Evolutionary conservation across 2,329 filamentous ascomycete genomes (phyloP), one percentile per base, ranked within the genome.

Genomic region (Fusarium drepaniforme): DNA sequence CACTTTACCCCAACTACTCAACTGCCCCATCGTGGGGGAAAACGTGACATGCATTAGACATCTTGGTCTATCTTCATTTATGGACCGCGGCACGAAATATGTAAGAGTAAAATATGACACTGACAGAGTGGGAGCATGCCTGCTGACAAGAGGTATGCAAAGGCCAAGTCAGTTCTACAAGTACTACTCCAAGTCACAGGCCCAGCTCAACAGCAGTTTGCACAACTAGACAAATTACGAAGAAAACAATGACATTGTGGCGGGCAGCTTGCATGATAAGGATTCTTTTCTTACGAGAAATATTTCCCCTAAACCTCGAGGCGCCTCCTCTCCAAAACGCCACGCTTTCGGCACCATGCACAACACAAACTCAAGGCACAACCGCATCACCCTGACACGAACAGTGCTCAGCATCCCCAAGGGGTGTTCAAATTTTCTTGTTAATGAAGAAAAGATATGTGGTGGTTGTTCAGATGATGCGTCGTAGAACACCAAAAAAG

Each of bases 401-500:
- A 49, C 4, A 49, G 1, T n/a, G 1, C 5, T 11, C 0, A 28
- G 5, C 12, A 18, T 3, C 8, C 9, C 18, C 16, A 51, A 16
- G 8, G 1, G 1, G 0, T 5, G 5, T 16, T 25, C 13, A 1
- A 3, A 0, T 25, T 25, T 53, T 3, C 18, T 53, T 3, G 6
- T 33, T 9, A 0, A 13, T 25, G 7, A 15, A 21, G 49, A 33
- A 33, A 33, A 1, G 12, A 12, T 3, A 12, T 0, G 6, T 13
- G 1, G 5, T 11, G 8, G 4, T 7, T 33, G 3, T 5, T 33
- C 11, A 15, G 18, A 8, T 33, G 18, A 51, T 12, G 25, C 3
- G 2, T 21, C 1, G 1, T 8, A 53, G n/a, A 53, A 33, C 28
- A 16, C 28, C 28, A 56, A 56, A 56, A 56, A 33, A 30, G 1